Evolutionary conservation across 2,329 filamentous ascomycete species (phyloP), one percentile per base, ranked within the genome.

Genomic region (Coniochaeta sp.): DNA sequence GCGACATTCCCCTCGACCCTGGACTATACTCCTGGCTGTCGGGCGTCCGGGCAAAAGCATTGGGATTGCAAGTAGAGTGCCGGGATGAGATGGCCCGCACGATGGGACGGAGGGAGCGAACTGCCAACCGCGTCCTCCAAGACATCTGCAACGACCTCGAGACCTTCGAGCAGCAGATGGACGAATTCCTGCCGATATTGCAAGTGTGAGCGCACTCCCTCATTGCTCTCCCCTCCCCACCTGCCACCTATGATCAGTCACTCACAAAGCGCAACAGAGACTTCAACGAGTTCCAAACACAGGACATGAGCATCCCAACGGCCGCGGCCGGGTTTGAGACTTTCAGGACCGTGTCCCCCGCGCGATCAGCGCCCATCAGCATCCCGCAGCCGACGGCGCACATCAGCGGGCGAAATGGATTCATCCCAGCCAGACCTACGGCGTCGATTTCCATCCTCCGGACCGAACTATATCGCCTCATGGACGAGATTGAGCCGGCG

Each of bases 141-240:
- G 17, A 40, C 16, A 60, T 59, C 28, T 60, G 58, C 55, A 50
- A 61, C 2, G 34, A 24, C n/a, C 58, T 64, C 10, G 24, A 32
- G 3, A 57, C 55, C 8, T 61, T 36, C 28, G 28, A 59, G 58
- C 32, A 56, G 52, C 52, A 61, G 22, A 63, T 65, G 62, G 34
- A 52, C 10, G 62, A 62, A 8, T 65, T 63, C 26, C 44, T 65
- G 42, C 63, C 62, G 30, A 62, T 65, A 34, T 60, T 63, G 47
- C 58, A 59, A 47, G 63, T 60, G 63, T 64, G 59, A 38, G 63
- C 4, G 42, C 10, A 24, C 3, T 60, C n/a, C 6, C 19, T 24
- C 2, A 9, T 17, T 26, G 1, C 22, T 30, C 54, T 14, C 28
- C 26, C 22, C 19, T 19, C 34, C 19, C 17, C 22, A 26, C 24